phyloP scores from a whole-genome alignment of 352 stramenopile genomes.

The Labyrinthula sp. region DNA sequence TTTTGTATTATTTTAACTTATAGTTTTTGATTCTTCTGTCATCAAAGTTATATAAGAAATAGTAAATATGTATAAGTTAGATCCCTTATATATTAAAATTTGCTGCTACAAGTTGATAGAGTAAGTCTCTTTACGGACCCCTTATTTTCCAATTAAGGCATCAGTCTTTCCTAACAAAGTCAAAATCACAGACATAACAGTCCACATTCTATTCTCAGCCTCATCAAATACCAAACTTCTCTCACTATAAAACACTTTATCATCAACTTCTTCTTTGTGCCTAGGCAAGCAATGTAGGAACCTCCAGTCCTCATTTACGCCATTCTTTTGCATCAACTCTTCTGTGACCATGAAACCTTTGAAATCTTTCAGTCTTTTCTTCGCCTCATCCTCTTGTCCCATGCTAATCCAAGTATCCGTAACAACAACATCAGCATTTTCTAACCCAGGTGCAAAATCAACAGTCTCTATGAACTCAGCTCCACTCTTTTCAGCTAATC shows the following conservation, averaged over 20 bases:
- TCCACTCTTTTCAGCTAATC: slow-evolving; percentile 48
- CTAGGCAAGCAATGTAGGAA: slow-evolving; percentile 92
- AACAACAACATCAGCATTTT: slow-evolving; percentile 77
- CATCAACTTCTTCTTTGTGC: slow-evolving; percentile 82
- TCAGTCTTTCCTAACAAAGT: slow-evolving; percentile 37
- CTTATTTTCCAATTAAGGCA: no score
- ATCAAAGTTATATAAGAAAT: no score
- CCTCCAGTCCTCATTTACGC: slow-evolving; percentile 59
- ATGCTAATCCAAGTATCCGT: slow-evolving; percentile 93
- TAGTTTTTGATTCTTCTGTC: no score
- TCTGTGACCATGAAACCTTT: slow-evolving; percentile 77
- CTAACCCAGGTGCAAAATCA: slow-evolving; percentile 69
- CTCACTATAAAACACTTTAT: slow-evolving; percentile 88
- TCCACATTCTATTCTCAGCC: slow-evolving; percentile 95
- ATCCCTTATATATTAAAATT: no score
- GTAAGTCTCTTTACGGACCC: no score
- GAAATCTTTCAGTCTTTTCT: slow-evolving; percentile 73
- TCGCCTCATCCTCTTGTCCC: slow-evolving; percentile 74
- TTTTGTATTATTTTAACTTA: no score
- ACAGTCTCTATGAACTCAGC: slow-evolving; percentile 62
- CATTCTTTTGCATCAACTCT: slow-evolving; percentile 58
- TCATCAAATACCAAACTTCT: slow-evolving; percentile 84
- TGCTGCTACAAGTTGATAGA: no score
- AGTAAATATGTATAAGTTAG: no score
- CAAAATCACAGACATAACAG: slow-evolving; percentile 81